Evolutionary conservation across 257 asterid species (phyloP).

Genomic region (Solanum paucissectum): DNA sequence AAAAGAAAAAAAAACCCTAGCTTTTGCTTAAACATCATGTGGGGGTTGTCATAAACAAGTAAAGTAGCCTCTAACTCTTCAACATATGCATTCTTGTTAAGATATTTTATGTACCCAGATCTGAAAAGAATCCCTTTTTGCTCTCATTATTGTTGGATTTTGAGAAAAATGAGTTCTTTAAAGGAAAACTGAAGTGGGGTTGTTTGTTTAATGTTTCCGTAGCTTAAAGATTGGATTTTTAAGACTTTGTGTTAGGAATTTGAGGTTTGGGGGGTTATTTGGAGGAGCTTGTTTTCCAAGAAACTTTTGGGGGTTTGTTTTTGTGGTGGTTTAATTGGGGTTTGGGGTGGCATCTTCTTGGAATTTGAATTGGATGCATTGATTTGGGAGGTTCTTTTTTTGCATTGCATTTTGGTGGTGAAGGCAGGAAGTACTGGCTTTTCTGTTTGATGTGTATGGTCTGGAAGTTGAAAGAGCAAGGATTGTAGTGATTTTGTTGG

Average conservation of each 20-base stretch:
- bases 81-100: background rate
- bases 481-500: background rate
- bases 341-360: background rate
- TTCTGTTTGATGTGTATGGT: background rate
- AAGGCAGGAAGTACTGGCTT: background rate
- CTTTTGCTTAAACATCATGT: background rate
- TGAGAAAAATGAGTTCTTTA: background rate
- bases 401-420: background rate
- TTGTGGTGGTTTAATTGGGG: background rate
- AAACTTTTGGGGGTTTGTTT: background rate
- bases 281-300: background rate
- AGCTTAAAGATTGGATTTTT: background rate
- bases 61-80: background rate
- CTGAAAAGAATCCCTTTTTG: background rate
- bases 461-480: background rate
- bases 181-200: background rate
- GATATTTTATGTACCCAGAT: background rate
- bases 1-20: conserved; percentile 4
- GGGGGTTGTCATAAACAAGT: conserved; percentile 1
- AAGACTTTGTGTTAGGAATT: background rate
- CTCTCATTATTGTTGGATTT: conserved; percentile 3
- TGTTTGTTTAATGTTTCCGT: background rate
- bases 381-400: background rate
- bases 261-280: background rate
- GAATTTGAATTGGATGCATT: background rate